phyloP scores from a whole-genome alignment of 805 yeast genomes.

The Ogataea thermomethanolica region DNA sequence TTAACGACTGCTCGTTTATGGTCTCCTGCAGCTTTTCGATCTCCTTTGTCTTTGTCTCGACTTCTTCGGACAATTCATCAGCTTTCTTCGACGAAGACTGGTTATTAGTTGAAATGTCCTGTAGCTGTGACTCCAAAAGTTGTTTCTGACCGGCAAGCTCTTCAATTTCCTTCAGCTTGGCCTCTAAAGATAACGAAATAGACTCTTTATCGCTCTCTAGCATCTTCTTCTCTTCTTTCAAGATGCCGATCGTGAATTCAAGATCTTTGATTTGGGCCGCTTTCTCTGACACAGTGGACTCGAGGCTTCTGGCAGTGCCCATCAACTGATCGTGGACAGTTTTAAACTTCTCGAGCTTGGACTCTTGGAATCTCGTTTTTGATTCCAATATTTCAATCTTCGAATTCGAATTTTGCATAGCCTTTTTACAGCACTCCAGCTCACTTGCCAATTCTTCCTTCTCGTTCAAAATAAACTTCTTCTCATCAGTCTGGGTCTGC shows the following conservation, averaged over 20 bases:
- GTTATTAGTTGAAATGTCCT: neutral
- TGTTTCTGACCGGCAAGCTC: constrained; percentile 11
- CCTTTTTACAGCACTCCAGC: constrained; percentile 17
- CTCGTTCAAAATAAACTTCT: constrained; percentile 13
- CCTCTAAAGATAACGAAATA: constrained; percentile 15
- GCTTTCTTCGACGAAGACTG: constrained; percentile 9
- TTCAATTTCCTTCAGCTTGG: constrained; percentile 24
- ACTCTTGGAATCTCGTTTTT: constrained; percentile 12
- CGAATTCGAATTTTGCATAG: constrained; percentile 10
- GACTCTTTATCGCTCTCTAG: constrained; percentile 23
- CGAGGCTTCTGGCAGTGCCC: constrained; percentile 20
- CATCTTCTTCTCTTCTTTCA: constrained; percentile 24
- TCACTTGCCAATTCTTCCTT: constrained; percentile 19
- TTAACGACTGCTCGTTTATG: constrained; percentile 7
- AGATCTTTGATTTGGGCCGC: constrained; percentile 9
- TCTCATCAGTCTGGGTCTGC: constrained; percentile 11
- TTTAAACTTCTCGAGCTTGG: constrained; percentile 19
- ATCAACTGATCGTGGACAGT: constrained; percentile 19
- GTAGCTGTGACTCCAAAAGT: constrained; percentile 6
- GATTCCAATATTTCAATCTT: constrained; percentile 12
- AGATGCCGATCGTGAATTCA: constrained; percentile 18
- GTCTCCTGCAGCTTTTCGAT: constrained; percentile 11
- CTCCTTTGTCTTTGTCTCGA: constrained; percentile 11
- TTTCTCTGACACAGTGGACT: constrained; percentile 14
- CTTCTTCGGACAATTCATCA: constrained; percentile 18